A percentile compares a stretch with the other conserved stretches of the same genome.
phyloP scores from a whole-genome alignment of 257 asterid species.

The Capsicum pubescens region DNA sequence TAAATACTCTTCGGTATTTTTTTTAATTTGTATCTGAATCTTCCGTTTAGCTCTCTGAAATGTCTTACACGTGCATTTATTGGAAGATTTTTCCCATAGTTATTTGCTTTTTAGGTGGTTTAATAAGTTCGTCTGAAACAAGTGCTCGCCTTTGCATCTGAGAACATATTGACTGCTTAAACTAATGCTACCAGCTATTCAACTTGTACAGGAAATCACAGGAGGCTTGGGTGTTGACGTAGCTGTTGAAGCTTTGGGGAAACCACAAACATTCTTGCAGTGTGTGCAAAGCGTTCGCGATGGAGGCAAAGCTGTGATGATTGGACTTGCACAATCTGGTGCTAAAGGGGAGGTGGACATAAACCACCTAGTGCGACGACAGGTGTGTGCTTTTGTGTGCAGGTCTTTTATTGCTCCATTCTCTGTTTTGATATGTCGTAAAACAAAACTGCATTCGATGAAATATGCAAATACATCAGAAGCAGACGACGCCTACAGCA shows the following conservation, averaged over 20 bases:
- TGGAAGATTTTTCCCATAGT: not conserved
- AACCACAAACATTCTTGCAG: constrained; percentile 77
- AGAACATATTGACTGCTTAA: constrained; percentile 5
- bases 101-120: not conserved
- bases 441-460: not conserved
- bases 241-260: constrained; percentile 96
- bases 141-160: not conserved
- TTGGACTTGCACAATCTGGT: constrained; percentile 88
- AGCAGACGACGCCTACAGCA: not conserved
- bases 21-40: not conserved
- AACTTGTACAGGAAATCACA: constrained; percentile 74
- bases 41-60: not conserved
- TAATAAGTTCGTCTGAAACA: not conserved
- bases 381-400: constrained; percentile 52
- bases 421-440: not conserved
- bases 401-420: constrained; percentile 15
- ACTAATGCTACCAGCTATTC: constrained; percentile 2
- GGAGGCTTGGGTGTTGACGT: constrained; percentile 94
- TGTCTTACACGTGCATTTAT: not conserved
- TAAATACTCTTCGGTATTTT: not conserved
- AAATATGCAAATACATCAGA: not conserved
- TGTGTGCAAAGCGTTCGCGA: constrained; percentile 90
- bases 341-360: constrained; percentile 95
- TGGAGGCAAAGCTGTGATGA: constrained; percentile 99
- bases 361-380: constrained; percentile 94